Conservation (phyloP, 2,329 filamentous ascomycete species). For the Coleophoma cylindrospora region DNA sequence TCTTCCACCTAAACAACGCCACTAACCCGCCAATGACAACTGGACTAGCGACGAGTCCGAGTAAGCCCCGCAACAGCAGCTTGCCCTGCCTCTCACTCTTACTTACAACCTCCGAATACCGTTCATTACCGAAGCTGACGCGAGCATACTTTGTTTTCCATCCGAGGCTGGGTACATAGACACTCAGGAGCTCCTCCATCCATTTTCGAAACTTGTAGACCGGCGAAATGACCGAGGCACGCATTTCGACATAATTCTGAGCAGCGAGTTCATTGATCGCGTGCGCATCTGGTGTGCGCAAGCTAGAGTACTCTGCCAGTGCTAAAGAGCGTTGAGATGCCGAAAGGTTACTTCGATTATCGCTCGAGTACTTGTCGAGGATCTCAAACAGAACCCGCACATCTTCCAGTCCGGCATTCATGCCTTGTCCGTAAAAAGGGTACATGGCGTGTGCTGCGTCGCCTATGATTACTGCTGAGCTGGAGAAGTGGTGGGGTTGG, state of each 20-base stretch:
- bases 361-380: conserved; percentile 57
- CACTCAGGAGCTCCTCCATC: conserved; percentile 77
- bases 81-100: conserved; percentile 64
- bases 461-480: conserved; percentile 78
- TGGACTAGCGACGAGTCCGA: conserved; percentile 10
- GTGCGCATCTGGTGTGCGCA: conserved; percentile 73
- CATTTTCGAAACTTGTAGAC: conserved; percentile 78
- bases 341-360: conserved; percentile 22
- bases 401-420: conserved; percentile 95
- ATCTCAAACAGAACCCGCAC: conserved; percentile 82
- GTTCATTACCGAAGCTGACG: conserved; percentile 89
- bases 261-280: conserved; percentile 91
- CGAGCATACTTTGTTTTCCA: conserved; percentile 92
- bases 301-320: conserved; percentile 67
- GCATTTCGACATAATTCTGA: conserved; percentile 93
- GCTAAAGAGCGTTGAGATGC: conserved; percentile 56
- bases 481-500: conserved; percentile 75
- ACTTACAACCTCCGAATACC: conserved; percentile 77
- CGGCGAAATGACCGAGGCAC: conserved; percentile 72
- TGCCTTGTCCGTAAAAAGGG: conserved; percentile 96
- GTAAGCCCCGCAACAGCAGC: conserved; percentile 14
- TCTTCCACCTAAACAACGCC: conserved; percentile 12
- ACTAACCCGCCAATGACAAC: conserved; percentile 12
- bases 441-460: conserved; percentile 98
- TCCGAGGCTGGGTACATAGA: conserved; percentile 70